Evolutionary conservation across 2,329 filamentous ascomycete species (phyloP), one percentile per base, ranked within the genome.

Genomic region (Fusarium sp.): DNA sequence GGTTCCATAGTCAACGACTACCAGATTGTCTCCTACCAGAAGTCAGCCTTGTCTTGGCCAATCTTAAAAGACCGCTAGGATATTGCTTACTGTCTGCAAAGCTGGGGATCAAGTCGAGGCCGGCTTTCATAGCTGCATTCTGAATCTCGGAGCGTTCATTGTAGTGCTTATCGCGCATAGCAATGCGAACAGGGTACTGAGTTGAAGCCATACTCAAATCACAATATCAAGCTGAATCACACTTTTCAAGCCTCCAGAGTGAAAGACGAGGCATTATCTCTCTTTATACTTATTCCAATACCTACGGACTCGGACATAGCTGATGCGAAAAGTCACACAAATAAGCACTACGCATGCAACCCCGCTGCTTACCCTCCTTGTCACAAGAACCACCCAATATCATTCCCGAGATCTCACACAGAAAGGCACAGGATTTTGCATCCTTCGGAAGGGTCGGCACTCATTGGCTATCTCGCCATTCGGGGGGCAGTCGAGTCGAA

Each of bases 71-170:
- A 2, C 10, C 3, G 1, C 1, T 0, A 9, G 2, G 1, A 5
- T 10, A 7, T 22, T 7, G 7, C 66, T 48, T 42, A 68, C 63
- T 20, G 3, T 33, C 56, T 4, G 44, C 14, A 3, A 63, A 63
- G 1, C 11, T 38, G 1, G 63, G 66, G 4, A 69, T 63, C 17
- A 69, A n/a, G 1, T 52, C 33, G 12, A 69, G 56, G 0, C 66
- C 66, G 2, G 56, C 66, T 38, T 56, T 35, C 28, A 69, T 36
- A 1, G 56, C 63, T 1, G 51, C 63, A 15, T 63, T 6, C 8
- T 69, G 66, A 12, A 69, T 69, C 1, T 69, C 66, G 4, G 51
- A 68, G 20, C 66, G 39, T 12, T 69, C 39, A 28, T 69, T 69
- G 4, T 69, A 69, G 17, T 58, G 57, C 11, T 69, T 57, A 5